Conservation (phyloP, 192 early-diverging fungal genomes). For the Thamnidium elegans region DNA sequence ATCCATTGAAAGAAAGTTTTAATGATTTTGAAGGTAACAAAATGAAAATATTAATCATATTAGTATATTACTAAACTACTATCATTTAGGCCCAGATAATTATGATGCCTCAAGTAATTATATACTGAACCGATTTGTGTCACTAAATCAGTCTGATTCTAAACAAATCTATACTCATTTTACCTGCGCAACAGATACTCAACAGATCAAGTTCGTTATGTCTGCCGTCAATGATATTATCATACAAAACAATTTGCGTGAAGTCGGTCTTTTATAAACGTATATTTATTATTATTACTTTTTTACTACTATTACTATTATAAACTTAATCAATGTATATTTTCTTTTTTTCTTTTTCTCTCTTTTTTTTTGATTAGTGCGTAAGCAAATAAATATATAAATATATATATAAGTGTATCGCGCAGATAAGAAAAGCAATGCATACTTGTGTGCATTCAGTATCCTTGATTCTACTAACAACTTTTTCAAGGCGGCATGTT, state of each 20-base stretch:
- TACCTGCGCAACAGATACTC: slow-evolving; percentile 84
- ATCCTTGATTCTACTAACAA: too few species aligned
- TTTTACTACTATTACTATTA: neutral
- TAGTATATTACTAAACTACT: neutral
- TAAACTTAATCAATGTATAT: too few species aligned
- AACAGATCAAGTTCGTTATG: slow-evolving; percentile 89
- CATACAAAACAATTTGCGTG: slow-evolving; percentile 80
- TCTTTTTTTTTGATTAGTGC: neutral
- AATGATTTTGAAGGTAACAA: slow-evolving; percentile 76
- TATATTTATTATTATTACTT: neutral
- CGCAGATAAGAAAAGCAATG: too few species aligned
- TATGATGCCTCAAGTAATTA: slow-evolving; percentile 75
- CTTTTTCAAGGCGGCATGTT: too few species aligned
- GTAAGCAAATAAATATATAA: too few species aligned
- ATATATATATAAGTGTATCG: too few species aligned
- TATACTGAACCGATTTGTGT: slow-evolving; percentile 77
- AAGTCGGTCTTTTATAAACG: slow-evolving; percentile 71
- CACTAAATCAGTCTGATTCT: slow-evolving; percentile 69
- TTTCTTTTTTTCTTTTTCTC: neutral
- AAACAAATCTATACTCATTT: slow-evolving; percentile 90
- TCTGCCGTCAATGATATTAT: slow-evolving; percentile 88
- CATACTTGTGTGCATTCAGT: too few species aligned
- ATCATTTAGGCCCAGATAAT: slow-evolving; percentile 42
- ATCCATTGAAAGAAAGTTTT: slow-evolving; percentile 87
- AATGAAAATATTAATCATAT: neutral